phyloP scores from a whole-genome alignment of 2,329 filamentous ascomycete genomes.

The Colletotrichum sp. region DNA sequence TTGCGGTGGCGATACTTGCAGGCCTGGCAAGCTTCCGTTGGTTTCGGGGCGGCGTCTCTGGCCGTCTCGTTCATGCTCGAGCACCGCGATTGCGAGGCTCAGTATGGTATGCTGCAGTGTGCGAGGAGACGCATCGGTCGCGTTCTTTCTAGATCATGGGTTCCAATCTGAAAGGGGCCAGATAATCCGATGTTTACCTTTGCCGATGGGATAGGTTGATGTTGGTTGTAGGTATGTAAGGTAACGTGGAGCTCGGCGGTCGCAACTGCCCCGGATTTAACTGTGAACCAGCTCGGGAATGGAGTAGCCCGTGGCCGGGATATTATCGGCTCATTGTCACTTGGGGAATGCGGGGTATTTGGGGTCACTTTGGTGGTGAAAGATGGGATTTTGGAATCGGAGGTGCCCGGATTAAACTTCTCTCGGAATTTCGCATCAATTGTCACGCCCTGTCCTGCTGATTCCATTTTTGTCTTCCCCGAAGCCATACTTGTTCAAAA shows the following conservation, averaged over 20 bases:
- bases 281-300: not conserved
- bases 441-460: fast-evolving
- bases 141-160: fast-evolving
- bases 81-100: not conserved
- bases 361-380: not conserved
- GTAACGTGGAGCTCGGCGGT: not conserved
- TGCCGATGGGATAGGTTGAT: not conserved
- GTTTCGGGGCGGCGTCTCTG: not conserved
- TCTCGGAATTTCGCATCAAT: not conserved
- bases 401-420: not conserved
- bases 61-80: not conserved
- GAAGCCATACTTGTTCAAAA: not conserved
- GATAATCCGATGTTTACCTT: fast-evolving
- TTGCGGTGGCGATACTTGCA: not conserved
- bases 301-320: not conserved
- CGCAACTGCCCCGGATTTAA: not conserved
- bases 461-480: fast-evolving
- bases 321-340: not conserved
- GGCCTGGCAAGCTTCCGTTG: not conserved
- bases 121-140: not conserved
- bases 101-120: not conserved
- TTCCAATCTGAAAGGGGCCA: fast-evolving
- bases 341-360: not conserved
- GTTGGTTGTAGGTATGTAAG: not conserved
- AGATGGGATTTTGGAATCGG: not conserved